phyloP scores from a whole-genome alignment of 768 basidiomycete genomes.

The Leccinellum luteum region DNA sequence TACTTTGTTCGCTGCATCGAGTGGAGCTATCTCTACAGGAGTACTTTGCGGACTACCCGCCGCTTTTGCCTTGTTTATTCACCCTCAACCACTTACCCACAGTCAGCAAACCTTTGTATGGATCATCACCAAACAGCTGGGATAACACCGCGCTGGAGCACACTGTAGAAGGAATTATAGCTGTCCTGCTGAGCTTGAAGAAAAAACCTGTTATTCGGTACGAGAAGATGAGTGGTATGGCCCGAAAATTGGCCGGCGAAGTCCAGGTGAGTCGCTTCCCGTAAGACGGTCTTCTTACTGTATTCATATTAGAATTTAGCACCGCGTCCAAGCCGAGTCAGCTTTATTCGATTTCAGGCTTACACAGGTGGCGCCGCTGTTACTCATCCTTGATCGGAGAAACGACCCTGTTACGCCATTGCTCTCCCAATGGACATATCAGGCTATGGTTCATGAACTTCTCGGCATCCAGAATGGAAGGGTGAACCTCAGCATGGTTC shows the following conservation, averaged over 20 bases:
- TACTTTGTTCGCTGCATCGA: neutral
- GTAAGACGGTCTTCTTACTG: neutral
- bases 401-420: constrained; percentile 98
- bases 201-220: constrained; percentile 95
- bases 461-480: constrained; percentile 92
- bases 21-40: constrained; percentile 51
- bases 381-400: constrained; percentile 90
- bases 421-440: constrained; percentile 98
- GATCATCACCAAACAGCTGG: constrained; percentile 71
- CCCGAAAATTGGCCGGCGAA: constrained; percentile 84
- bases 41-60: constrained; percentile 96
- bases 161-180: constrained; percentile 77
- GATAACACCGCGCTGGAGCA: constrained; percentile 69
- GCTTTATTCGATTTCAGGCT: constrained; percentile 89
- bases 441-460: constrained; percentile 98
- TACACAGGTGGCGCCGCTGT: constrained; percentile 82
- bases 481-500: constrained; percentile 79
- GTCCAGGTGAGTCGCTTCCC: constrained; percentile 56
- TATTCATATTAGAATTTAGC: constrained; percentile 41
- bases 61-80: constrained; percentile 82
- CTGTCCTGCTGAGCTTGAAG: constrained; percentile 89
- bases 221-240: constrained; percentile 90
- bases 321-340: constrained; percentile 76
- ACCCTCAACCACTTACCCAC: constrained; percentile 79
- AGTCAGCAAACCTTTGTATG: constrained; percentile 62